phyloP scores from a whole-genome alignment of 768 basidiomycete genomes.

The Psilocybe tampanensis region DNA sequence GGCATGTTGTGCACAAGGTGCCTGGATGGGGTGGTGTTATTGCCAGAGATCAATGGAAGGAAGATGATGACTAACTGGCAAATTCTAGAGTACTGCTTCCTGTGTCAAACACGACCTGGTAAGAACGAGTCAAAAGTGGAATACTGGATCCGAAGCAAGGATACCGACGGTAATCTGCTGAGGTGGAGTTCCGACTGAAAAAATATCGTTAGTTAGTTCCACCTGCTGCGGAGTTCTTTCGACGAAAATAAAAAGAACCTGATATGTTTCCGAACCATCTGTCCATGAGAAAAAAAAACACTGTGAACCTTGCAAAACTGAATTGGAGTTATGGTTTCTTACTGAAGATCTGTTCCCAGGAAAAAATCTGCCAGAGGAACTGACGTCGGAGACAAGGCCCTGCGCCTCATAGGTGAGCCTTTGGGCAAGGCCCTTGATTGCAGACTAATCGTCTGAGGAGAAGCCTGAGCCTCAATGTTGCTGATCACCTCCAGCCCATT shows the following conservation, averaged over 20 bases:
- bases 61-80: constrained; percentile 38
- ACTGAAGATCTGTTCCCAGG: constrained; percentile 62
- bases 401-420: constrained; percentile 27
- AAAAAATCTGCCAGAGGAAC: constrained; percentile 55
- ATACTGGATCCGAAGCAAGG: background rate
- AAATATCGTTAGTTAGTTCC: constrained; percentile 3
- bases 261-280: constrained; percentile 59
- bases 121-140: constrained; percentile 9
- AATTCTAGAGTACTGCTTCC: constrained; percentile 52
- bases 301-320: background rate
- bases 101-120: constrained; percentile 60
- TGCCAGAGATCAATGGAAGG: background rate
- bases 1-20: constrained; percentile 48
- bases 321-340: constrained; percentile 14
- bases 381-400: constrained; percentile 40
- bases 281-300: background rate
- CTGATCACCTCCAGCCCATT: constrained; percentile 8
- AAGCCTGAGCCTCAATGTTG: constrained; percentile 10
- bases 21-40: constrained; percentile 24
- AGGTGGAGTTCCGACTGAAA: constrained; percentile 55
- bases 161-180: constrained; percentile 41
- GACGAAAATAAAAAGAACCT: constrained; percentile 26
- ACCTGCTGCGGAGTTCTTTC: constrained; percentile 1
- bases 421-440: constrained; percentile 26
- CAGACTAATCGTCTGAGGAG: constrained; percentile 34